A percentile compares a stretch with the other conserved stretches of the same genome.
Evolutionary conservation across 2,329 filamentous ascomycete genomes (phyloP).

Genomic region (Aspergillus jensenii): DNA sequence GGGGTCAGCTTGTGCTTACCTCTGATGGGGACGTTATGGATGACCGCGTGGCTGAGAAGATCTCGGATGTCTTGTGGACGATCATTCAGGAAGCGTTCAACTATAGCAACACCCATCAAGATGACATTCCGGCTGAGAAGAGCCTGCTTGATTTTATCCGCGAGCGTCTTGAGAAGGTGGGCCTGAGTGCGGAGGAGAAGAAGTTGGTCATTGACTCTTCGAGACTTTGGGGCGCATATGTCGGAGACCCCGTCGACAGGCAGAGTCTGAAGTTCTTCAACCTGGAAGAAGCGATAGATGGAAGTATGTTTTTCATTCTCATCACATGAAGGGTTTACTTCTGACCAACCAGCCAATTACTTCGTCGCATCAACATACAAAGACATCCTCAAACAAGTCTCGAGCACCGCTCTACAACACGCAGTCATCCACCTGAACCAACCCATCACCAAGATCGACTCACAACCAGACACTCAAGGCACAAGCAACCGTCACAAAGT

Average conservation of each 20-base stretch:
- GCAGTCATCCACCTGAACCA: constrained; percentile 51
- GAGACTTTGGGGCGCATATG: constrained; percentile 64
- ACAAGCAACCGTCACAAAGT: constrained; percentile 40
- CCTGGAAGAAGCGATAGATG: constrained; percentile 66
- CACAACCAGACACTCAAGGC: constrained; percentile 17
- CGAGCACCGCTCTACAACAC: constrained; percentile 47
- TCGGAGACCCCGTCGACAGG: constrained; percentile 58
- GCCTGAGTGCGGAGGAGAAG: constrained; percentile 43
- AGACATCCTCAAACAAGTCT: constrained; percentile 55
- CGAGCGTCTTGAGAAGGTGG: constrained; percentile 46
- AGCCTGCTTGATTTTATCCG: constrained; percentile 61
- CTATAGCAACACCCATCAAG: constrained; percentile 55
- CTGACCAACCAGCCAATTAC: constrained; percentile 51
- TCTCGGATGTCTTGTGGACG: constrained; percentile 54
- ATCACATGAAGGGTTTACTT: not conserved
- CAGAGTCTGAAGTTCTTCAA: constrained; percentile 66
- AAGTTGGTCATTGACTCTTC: constrained; percentile 54
- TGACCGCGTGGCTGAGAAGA: constrained; percentile 29
- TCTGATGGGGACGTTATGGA: constrained; percentile 45
- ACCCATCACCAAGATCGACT: constrained; percentile 42
- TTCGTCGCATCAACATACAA: constrained; percentile 63
- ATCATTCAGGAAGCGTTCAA: constrained; percentile 61
- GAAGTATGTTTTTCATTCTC: constrained; percentile 41
- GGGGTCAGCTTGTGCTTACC: constrained; percentile 51
- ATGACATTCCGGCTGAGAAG: constrained; percentile 49